Percentiles rank a stretch among this genome's conserved stretches.
Evolutionary conservation across 2,329 filamentous ascomycete species (phyloP).

Genomic region (Orbilia oligospora): DNA sequence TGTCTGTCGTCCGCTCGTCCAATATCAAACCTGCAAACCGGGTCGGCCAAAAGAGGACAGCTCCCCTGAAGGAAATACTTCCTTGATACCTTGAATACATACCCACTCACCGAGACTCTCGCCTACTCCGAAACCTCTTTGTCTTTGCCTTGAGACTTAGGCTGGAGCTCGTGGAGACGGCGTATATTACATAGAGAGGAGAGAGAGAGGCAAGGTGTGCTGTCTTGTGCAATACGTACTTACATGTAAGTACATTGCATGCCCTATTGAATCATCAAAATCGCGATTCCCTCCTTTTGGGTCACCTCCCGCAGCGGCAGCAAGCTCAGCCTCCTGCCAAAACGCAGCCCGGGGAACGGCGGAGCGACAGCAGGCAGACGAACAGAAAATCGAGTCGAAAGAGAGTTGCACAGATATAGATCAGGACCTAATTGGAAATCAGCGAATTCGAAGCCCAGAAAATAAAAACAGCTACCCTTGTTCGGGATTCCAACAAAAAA

Average conservation of each 20-base stretch:
- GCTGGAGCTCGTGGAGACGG: conserved; percentile 26
- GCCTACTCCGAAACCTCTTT: conserved; percentile 32
- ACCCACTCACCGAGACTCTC: conserved; percentile 25
- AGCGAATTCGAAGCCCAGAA: conserved; percentile 13
- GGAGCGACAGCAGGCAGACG: conserved; percentile 24
- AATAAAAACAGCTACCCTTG: conserved; percentile 7
- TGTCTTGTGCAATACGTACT: not conserved
- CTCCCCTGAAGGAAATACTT: conserved; percentile 22
- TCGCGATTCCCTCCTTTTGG: conserved; percentile 38
- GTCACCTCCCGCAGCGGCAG: conserved; percentile 6
- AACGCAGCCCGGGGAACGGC: conserved; percentile 56
- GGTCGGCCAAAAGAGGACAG: conserved; percentile 3
- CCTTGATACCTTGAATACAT: not conserved
- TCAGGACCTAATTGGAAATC: conserved; percentile 35
- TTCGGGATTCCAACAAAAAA: not conserved
- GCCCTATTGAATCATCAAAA: conserved; percentile 9
- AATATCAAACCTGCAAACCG: conserved; percentile 12
- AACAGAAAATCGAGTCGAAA: not conserved
- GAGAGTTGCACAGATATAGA: conserved; percentile 36
- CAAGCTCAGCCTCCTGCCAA: conserved; percentile 60
- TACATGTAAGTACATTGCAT: conserved; percentile 1
- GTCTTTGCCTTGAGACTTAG: conserved; percentile 14
- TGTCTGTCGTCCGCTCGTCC: conserved; percentile 36
- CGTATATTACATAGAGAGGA: conserved; percentile 7
- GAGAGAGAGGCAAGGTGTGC: not conserved